A percentile compares a stretch with the other conserved stretches of the same genome.
phyloP scores from a whole-genome alignment of 2,329 filamentous ascomycete species.

The Teratosphaeriaceae sp. region DNA sequence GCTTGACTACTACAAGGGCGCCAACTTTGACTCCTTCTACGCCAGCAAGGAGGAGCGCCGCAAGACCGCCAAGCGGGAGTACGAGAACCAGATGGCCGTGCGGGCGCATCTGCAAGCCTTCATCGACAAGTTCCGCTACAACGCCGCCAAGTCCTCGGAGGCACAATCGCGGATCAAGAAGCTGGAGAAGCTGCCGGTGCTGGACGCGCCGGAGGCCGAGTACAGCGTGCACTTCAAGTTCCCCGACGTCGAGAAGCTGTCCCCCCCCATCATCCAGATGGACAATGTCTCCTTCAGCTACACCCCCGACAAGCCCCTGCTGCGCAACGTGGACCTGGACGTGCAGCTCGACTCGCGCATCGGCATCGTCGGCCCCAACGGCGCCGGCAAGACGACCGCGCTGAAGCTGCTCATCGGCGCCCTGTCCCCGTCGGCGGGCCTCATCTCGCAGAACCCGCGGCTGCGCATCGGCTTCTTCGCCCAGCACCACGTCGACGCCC shows the following conservation, averaged over 20 bases:
- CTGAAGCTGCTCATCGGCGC: slow-evolving; percentile 95
- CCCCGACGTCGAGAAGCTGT: slow-evolving; percentile 98
- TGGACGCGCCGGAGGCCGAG: slow-evolving; percentile 99
- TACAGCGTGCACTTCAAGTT: slow-evolving; percentile 99
- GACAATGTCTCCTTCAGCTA: slow-evolving; percentile 98
- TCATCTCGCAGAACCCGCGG: slow-evolving; percentile 88
- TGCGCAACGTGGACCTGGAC: slow-evolving; percentile 94
- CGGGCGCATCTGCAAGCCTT: slow-evolving; percentile 99
- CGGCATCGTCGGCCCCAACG: slow-evolving; percentile 93
- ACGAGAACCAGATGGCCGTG: slow-evolving; percentile 98
- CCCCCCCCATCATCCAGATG: slow-evolving; percentile 90
- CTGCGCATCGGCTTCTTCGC: slow-evolving; percentile 98
- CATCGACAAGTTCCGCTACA: slow-evolving; percentile 97
- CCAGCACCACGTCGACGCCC: slow-evolving; percentile 97
- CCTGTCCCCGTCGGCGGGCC: slow-evolving; percentile 74
- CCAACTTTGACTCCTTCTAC: slow-evolving; percentile 96
- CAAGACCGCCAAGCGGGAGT: slow-evolving; percentile 97
- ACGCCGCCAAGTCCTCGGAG: no score
- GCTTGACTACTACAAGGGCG: slow-evolving; percentile 96
- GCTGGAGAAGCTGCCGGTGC: no score
- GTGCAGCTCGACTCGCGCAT: slow-evolving; percentile 99
- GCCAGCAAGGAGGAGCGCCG: slow-evolving; percentile 95
- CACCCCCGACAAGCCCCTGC: slow-evolving; percentile 82
- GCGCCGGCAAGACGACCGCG: slow-evolving; percentile 97
- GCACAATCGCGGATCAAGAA: no score